Conservation (phyloP, 2,329 filamentous ascomycete genomes). For the Botrytis deweyae region DNA sequence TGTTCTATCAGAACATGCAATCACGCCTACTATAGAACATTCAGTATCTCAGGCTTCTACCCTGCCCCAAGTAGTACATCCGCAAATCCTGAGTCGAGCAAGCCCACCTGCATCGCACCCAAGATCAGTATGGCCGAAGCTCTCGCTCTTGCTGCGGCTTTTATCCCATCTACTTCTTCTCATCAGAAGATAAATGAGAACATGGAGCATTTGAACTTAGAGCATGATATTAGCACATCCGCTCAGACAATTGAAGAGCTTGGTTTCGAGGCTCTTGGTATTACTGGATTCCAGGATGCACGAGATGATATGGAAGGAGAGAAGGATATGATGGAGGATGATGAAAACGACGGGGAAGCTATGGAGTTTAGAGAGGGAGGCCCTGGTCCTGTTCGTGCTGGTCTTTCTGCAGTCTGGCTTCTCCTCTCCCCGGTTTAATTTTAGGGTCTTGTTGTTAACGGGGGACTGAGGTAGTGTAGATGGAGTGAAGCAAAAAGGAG, state of each 20-base stretch:
- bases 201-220: not conserved
- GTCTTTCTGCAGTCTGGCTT: not conserved
- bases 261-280: not conserved
- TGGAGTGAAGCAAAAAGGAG: not conserved
- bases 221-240: not conserved
- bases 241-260: conserved; percentile 1
- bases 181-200: not conserved
- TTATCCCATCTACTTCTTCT: not conserved
- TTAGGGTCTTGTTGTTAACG: not conserved
- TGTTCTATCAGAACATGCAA: not conserved
- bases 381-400: not conserved
- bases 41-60: not conserved
- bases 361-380: not conserved
- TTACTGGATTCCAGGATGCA: not conserved
- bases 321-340: not conserved
- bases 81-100: rapidly evolving
- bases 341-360: not conserved
- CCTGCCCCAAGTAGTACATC: too few relatives aligned
- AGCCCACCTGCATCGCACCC: too few relatives aligned
- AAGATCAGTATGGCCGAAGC: not conserved
- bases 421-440: not conserved
- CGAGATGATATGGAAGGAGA: not conserved
- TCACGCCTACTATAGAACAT: not conserved
- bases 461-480: not conserved
- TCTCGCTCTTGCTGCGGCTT: not conserved